Evolutionary conservation across 345 rosid genomes (phyloP).

Genomic region (Triadica sebifera): DNA sequence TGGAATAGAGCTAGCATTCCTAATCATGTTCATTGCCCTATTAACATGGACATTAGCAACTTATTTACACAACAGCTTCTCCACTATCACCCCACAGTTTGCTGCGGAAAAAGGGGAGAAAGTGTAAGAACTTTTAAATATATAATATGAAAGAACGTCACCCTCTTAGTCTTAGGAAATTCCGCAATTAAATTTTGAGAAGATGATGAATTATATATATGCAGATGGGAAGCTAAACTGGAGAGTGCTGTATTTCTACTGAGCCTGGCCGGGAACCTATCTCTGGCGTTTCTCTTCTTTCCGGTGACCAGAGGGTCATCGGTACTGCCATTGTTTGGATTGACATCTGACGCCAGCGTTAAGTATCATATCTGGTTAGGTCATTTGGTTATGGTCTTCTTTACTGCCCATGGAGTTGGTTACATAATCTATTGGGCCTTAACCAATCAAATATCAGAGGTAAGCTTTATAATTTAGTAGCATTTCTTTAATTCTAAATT

Average conservation of each 20-base stretch:
- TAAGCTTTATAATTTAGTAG: slow-evolving; percentile 11
- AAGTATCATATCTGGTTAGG: slow-evolving; percentile 95
- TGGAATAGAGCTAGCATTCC: slow-evolving; percentile 51
- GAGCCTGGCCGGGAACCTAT: slow-evolving; percentile 62
- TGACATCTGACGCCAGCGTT: slow-evolving; percentile 78
- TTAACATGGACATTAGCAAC: slow-evolving; percentile 55
- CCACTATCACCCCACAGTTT: slow-evolving; percentile 38
- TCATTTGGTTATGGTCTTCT: slow-evolving; percentile 59
- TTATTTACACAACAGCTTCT: slow-evolving; percentile 44
- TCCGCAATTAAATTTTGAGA: not conserved
- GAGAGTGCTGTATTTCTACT: slow-evolving; percentile 28
- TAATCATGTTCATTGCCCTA: slow-evolving; percentile 66
- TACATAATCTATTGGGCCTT: slow-evolving; percentile 50
- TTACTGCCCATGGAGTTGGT: slow-evolving; percentile 62
- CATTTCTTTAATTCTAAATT: not conserved
- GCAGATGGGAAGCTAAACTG: slow-evolving; percentile 68
- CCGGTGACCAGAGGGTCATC: slow-evolving; percentile 88
- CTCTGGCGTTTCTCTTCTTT: slow-evolving; percentile 61
- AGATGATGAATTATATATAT: not conserved
- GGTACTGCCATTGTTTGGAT: slow-evolving; percentile 58
- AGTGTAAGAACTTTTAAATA: slow-evolving; percentile 48
- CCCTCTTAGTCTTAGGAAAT: too few relatives aligned
- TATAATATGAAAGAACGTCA: too few relatives aligned
- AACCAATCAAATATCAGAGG: slow-evolving; percentile 42
- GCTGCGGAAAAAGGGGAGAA: slow-evolving; percentile 34